Conservation (phyloP, 352 stramenopile genomes). For the Globisporangium spiculum region DNA sequence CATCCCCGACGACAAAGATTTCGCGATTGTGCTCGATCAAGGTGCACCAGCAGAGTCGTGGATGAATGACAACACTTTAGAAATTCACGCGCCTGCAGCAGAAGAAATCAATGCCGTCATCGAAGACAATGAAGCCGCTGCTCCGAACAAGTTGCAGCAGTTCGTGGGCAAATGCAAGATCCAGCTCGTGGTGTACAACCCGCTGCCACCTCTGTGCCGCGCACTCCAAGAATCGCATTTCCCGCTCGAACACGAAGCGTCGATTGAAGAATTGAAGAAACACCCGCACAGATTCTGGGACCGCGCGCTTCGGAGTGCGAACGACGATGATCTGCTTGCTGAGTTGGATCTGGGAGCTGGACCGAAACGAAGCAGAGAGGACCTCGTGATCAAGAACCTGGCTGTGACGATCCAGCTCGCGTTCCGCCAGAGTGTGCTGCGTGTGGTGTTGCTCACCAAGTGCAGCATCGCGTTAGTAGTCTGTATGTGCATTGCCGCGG, state of each 20-base stretch:
- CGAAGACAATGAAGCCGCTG: background rate
- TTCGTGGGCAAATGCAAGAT: conserved; percentile 15
- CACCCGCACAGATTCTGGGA: background rate
- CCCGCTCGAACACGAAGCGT: background rate
- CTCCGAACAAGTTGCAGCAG: conserved; percentile 1
- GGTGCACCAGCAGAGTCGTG: background rate
- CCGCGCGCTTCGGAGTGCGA: background rate
- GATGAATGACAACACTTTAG: background rate
- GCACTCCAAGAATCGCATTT: conserved; percentile 19
- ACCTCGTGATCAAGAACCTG: conserved; percentile 15
- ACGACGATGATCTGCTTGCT: conserved; percentile 1
- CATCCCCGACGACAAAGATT: conserved; percentile 10
- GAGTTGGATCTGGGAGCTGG: conserved; percentile 1
- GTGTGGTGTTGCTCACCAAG: conserved; percentile 3
- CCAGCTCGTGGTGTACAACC: conserved; percentile 17
- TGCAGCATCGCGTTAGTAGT: background rate
- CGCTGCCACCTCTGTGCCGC: conserved; percentile 14
- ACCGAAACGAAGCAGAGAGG: conserved; percentile 3
- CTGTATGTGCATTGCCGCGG: background rate
- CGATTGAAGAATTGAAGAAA: background rate
- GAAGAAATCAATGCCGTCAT: background rate
- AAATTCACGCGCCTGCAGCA: background rate
- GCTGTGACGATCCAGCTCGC: conserved; percentile 11
- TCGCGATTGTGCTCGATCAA: conserved; percentile 2
- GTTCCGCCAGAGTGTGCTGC: conserved; percentile 23